These are phyloP conservation scores for Starmera amethionina DNA, from an alignment of 805 yeast species.

Conservation along the genomic window DNA sequence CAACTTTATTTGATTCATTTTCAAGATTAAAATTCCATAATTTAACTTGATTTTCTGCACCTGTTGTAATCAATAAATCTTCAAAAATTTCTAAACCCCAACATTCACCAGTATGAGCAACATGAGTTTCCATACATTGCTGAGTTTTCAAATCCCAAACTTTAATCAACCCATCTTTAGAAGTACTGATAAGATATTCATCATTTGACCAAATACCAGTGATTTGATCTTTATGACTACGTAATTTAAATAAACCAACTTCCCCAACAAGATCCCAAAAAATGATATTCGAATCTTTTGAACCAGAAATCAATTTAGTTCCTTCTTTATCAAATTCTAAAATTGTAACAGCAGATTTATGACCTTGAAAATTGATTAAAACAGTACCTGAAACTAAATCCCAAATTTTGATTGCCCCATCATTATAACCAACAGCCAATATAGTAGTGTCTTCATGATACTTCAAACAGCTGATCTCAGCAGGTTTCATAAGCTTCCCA, in stretches of 20 bases:
- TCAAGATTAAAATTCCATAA: slow-evolving; percentile 67
- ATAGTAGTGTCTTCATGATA: slow-evolving; percentile 54
- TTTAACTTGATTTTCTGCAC: slow-evolving; percentile 73
- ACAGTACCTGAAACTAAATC: slow-evolving; percentile 75
- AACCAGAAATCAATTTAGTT: slow-evolving; percentile 78
- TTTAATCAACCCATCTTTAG: slow-evolving; percentile 87
- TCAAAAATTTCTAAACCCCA: slow-evolving; percentile 61
- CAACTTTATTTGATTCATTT: slow-evolving; percentile 39
- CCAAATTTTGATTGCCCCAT: slow-evolving; percentile 89
- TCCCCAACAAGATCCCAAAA: slow-evolving; percentile 96
- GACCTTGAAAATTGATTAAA: slow-evolving; percentile 83
- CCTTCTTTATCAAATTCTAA: slow-evolving; percentile 72
- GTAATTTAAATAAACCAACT: slow-evolving; percentile 74
- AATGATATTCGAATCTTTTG: slow-evolving; percentile 74
- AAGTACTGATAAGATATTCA: slow-evolving; percentile 64
- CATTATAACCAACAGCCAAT: slow-evolving; percentile 82
- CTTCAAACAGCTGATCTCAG: slow-evolving; percentile 53
- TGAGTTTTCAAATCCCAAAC: slow-evolving; percentile 88
- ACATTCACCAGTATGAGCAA: slow-evolving; percentile 89
- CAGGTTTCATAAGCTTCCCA: slow-evolving; percentile 48
- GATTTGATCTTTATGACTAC: slow-evolving; percentile 84
- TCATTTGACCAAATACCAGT: slow-evolving; percentile 54
- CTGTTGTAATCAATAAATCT: slow-evolving; percentile 51
- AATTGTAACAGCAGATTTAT: slow-evolving; percentile 64
- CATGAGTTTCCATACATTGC: slow-evolving; percentile 89